A percentile compares a stretch with the other conserved stretches of the same genome.
Evolutionary conservation across 129 eudicot genomes (phyloP).

Genomic region (Artemisia argyi): DNA sequence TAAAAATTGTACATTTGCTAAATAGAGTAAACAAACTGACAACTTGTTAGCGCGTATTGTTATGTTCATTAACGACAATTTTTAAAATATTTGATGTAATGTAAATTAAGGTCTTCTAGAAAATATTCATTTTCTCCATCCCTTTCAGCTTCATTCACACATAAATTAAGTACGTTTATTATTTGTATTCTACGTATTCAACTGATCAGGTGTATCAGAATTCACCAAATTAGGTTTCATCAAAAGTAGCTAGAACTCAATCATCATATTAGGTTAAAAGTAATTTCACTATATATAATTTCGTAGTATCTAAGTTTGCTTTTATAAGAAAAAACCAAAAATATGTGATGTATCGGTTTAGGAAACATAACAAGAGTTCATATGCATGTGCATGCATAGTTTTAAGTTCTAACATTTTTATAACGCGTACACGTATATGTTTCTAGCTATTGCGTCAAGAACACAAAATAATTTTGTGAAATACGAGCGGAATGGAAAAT

Average conservation of each 20-base stretch:
- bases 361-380: too few relatives aligned
- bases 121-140: constrained; percentile 18
- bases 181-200: constrained; percentile 20
- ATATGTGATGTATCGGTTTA: too few relatives aligned
- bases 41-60: constrained; percentile 16
- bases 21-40: background rate
- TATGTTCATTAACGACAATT: background rate
- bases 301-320: constrained; percentile 17
- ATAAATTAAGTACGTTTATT: background rate
- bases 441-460: too few relatives aligned
- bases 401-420: too few relatives aligned
- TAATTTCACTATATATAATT: constrained; percentile 23
- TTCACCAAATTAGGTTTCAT: constrained; percentile 21
- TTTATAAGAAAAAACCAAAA: background rate
- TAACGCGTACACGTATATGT: too few relatives aligned
- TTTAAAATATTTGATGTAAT: background rate
- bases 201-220: constrained; percentile 15
- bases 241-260: constrained; percentile 36
- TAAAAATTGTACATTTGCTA: too few relatives aligned
- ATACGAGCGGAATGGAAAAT: too few relatives aligned
- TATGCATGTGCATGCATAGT: too few relatives aligned
- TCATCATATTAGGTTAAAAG: constrained; percentile 27
- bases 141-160: constrained; percentile 24
- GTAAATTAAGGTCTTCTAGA: constrained; percentile 21
- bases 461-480: too few relatives aligned